Evolutionary conservation across 2,329 filamentous ascomycete species (phyloP).

Genomic region (Phyllosticta citrichinensis): DNA sequence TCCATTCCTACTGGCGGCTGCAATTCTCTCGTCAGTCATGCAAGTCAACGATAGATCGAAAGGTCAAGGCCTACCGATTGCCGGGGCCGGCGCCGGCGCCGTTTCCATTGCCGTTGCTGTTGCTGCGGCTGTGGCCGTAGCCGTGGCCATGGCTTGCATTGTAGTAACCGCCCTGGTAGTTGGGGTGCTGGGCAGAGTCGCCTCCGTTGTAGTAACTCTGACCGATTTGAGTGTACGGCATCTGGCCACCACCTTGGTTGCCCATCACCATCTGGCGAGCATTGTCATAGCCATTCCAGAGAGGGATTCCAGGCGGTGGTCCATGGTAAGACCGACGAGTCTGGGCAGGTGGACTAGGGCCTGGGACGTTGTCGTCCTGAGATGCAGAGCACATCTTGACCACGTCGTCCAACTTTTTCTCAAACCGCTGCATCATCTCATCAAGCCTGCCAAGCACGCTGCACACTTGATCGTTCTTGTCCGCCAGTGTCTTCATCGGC

Average conservation of each 20-base stretch:
- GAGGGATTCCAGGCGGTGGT: background rate
- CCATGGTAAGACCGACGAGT: background rate
- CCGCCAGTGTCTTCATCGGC: constrained; percentile 17
- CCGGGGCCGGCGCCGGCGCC: background rate
- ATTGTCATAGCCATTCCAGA: constrained; percentile 1
- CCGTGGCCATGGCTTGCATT: background rate
- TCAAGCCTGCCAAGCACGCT: constrained; percentile 20
- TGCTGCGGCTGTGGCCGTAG: background rate
- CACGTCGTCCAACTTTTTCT: constrained; percentile 2
- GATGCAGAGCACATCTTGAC: background rate
- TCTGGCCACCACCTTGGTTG: background rate
- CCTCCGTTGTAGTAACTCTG: constrained; percentile 3
- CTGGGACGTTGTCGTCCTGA: background rate
- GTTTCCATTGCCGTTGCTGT: background rate
- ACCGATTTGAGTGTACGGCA: background rate
- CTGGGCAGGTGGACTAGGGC: background rate
- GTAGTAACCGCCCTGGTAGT: background rate
- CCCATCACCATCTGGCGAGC: background rate
- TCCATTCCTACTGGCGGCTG: background rate
- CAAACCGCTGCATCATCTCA: constrained; percentile 17
- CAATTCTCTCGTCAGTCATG: background rate
- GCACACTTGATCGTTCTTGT: constrained; percentile 18
- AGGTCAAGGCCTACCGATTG: background rate
- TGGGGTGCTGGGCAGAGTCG: background rate
- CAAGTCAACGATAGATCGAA: no score